Percentiles rank a stretch among this genome's conserved stretches.
These are phyloP conservation scores for Lodderomyces jiufengensis DNA, from an alignment of 1,139 yeast genomes.

Conservation along the genomic window DNA sequence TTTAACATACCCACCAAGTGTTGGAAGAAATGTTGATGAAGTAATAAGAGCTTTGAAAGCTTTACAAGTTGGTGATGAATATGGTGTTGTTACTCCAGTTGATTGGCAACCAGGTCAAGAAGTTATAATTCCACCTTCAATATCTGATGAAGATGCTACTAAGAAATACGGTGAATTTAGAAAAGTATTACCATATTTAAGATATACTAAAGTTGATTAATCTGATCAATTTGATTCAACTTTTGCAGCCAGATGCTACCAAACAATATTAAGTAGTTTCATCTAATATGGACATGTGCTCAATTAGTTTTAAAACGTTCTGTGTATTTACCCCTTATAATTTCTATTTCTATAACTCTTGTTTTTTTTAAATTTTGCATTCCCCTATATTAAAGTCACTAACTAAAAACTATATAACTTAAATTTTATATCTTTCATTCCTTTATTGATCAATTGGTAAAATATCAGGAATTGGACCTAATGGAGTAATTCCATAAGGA, in stretches of 20 bases:
- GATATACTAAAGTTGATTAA: slow-evolving; percentile 45
- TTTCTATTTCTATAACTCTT: too few species aligned
- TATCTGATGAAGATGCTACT: slow-evolving; percentile 76
- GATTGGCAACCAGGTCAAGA: slow-evolving; percentile 76
- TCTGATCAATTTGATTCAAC: slow-evolving; percentile 3
- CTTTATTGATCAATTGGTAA: slow-evolving; percentile 21
- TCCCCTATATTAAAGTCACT: too few species aligned
- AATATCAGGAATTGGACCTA: slow-evolving; percentile 85
- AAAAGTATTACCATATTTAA: slow-evolving; percentile 80
- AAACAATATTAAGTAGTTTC: too few species aligned
- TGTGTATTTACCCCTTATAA: too few species aligned
- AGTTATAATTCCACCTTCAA: slow-evolving; percentile 84
- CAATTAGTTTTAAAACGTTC: too few species aligned
- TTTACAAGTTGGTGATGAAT: slow-evolving; percentile 72
- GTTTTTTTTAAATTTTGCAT: too few species aligned
- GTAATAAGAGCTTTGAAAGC: slow-evolving; percentile 85
- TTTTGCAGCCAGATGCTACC: too few species aligned
- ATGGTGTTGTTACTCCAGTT: slow-evolving; percentile 82
- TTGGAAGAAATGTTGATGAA: slow-evolving; percentile 88
- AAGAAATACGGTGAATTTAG: slow-evolving; percentile 77
- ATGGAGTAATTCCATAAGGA: slow-evolving; percentile 79
- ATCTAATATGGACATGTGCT: too few species aligned
- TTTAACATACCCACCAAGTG: slow-evolving; percentile 84
- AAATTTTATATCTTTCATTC: too few species aligned
- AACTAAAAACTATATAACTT: too few species aligned